Evolutionary conservation across 352 stramenopile genomes (phyloP).

Genomic region (Globisporangium sylvaticum): DNA sequence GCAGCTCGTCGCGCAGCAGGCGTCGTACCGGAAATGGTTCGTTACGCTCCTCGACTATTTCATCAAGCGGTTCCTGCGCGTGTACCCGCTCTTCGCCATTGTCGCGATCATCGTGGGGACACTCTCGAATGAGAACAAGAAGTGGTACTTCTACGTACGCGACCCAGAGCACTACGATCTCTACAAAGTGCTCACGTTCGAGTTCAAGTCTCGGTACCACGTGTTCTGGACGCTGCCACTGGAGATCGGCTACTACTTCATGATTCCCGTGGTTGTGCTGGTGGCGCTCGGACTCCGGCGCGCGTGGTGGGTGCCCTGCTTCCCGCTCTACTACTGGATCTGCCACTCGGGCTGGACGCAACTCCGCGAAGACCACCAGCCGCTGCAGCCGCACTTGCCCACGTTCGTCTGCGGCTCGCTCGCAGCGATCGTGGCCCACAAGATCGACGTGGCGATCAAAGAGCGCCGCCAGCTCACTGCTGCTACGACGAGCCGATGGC

Average conservation of each 20-base stretch:
- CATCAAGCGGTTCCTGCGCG: constrained; percentile 45
- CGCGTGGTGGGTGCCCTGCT: constrained; percentile 20
- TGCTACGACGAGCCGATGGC: constrained; percentile 11
- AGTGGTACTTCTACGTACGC: constrained; percentile 24
- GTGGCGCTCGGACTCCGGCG: not conserved
- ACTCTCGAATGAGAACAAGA: constrained; percentile 27
- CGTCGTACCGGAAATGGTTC: constrained; percentile 8
- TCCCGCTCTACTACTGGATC: constrained; percentile 21
- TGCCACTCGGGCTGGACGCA: constrained; percentile 18
- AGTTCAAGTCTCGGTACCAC: constrained; percentile 28
- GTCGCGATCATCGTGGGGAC: constrained; percentile 27
- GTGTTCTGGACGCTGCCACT: constrained; percentile 53
- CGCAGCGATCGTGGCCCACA: constrained; percentile 24
- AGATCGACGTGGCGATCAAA: constrained; percentile 17
- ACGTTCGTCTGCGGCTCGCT: constrained; percentile 36
- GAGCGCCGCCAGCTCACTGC: not conserved
- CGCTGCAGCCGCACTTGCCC: constrained; percentile 25
- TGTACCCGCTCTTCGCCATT: constrained; percentile 49
- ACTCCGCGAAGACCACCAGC: constrained; percentile 21
- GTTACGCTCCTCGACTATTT: constrained; percentile 39
- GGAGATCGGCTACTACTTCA: constrained; percentile 42
- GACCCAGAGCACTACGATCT: constrained; percentile 18
- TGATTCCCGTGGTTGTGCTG: constrained; percentile 31
- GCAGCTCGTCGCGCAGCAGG: constrained; percentile 14
- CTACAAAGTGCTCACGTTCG: constrained; percentile 29